Conservation (phyloP, 106 monocot genomes). For the Dactylorhiza incarnata region DNA sequence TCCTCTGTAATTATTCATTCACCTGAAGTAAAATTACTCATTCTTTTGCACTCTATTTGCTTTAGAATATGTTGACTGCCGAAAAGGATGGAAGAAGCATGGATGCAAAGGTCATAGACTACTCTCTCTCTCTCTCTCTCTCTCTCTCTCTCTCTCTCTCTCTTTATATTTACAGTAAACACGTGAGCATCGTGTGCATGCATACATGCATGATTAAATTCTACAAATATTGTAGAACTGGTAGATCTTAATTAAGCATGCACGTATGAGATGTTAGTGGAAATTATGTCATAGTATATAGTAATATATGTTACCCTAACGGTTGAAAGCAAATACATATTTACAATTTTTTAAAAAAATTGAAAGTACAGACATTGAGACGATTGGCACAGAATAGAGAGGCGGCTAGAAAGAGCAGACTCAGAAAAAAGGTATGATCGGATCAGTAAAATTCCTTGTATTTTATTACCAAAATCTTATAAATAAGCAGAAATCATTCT, state of each 20-base stretch:
- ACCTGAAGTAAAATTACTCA: neutral
- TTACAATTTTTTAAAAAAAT: no score
- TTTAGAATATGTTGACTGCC: constrained; percentile 18
- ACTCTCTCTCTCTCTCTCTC: constrained; percentile 7
- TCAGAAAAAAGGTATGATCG: constrained; percentile 57
- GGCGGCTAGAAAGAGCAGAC: constrained; percentile 70
- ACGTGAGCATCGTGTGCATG: neutral
- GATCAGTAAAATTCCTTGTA: neutral
- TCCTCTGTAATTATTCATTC: no score
- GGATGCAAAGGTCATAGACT: constrained; percentile 31
- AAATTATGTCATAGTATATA: no score
- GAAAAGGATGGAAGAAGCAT: constrained; percentile 24
- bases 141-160: neutral
- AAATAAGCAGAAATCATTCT: neutral
- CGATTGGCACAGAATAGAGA: constrained; percentile 76
- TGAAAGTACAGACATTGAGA: constrained; percentile 35
- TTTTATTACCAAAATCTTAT: neutral
- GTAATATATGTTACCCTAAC: no score
- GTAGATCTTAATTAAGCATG: no score
- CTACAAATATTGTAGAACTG: no score
- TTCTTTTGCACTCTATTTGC: constrained; percentile 14
- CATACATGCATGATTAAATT: neutral
- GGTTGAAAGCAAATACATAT: no score
- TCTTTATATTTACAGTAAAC: neutral
- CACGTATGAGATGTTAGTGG: no score